phyloP scores from a whole-genome alignment of 257 asterid species.

The Nicotiana noctiflora region DNA sequence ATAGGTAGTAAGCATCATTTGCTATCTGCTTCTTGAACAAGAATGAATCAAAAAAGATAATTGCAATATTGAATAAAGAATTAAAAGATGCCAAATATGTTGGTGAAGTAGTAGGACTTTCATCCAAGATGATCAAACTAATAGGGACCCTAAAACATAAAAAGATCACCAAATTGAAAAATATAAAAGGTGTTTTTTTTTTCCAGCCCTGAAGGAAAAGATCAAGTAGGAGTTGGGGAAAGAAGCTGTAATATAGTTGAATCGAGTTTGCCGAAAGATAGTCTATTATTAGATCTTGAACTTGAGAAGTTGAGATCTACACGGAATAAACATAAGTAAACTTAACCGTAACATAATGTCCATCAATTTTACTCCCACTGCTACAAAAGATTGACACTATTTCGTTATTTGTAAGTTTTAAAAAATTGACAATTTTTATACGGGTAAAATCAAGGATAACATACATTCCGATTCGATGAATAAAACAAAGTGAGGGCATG shows the following conservation, averaged over 20 bases:
- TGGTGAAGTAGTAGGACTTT: not conserved
- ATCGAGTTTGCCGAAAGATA: not conserved
- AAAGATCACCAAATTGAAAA: not conserved
- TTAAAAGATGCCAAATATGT: not conserved
- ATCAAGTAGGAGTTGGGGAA: not conserved
- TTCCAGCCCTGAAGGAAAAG: not conserved
- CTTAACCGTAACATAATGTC: too few relatives aligned
- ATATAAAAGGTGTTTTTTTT: not conserved
- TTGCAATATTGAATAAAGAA: not conserved
- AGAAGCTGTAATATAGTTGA: not conserved
- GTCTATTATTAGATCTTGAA: too few relatives aligned
- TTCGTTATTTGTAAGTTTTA: too few relatives aligned
- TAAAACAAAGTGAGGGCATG: too few relatives aligned
- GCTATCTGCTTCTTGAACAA: not conserved
- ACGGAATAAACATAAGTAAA: too few relatives aligned
- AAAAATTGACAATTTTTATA: too few relatives aligned
- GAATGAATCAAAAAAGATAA: not conserved
- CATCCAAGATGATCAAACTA: not conserved
- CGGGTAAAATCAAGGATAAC: too few relatives aligned
- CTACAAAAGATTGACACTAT: too few relatives aligned
- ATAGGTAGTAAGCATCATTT: not conserved
- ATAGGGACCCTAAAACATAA: not conserved
- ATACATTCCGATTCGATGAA: too few relatives aligned
- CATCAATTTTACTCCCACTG: too few relatives aligned
- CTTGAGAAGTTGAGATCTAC: too few relatives aligned